Base-by-base conservation (phyloP, 2,329 filamentous ascomycete species). In the Pseudogymnoascus sp. region DNA sequence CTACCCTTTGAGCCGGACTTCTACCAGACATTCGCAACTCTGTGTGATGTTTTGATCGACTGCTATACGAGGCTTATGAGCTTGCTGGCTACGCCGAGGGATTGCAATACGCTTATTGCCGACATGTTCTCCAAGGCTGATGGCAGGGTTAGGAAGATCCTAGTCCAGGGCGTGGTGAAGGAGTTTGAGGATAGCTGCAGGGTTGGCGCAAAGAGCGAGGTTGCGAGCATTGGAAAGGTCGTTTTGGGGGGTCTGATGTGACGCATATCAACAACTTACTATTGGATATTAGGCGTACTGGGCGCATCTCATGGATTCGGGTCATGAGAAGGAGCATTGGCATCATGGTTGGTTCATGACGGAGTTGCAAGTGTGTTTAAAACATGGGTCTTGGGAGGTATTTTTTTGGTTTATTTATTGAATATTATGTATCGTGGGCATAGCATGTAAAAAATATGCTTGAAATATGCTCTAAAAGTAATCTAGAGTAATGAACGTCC, bases 1-100 rank as follows among this genome's bases (percentile, higher is more conserved):
- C 78, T 99, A 59, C 95, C 95, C 0, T 99, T 99, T 72, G 93
- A 97, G 68, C 95, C 95, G 0, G 95, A 99, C 76, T 99, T 96
- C 72, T 95, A 93, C 75, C 92, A 96, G 78, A 97, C 93, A 0
- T 97, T 97, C 77, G 89, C 92, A 13, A 97, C 95, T 11, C 81
- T 99, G 6, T 97, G 95, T 78, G 95, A 99, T 73, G 91, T 96
- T 2, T 79, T 99, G 66, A 96, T 97, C 70, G 95, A 97, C 74
- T 91, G 87, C 71, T 99, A 99, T 77, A 86, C 87, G 36, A 85
- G 87, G 63, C 84, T 99, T 28, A 79, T 96, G 70, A 81, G 80
- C 47, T 79, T 99, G 65, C 80, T 97, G 21, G 82, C 87, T n/a
- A 85, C 86, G 2, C 88, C 93, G 0, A 84, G 88, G 26, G 83